Base-by-base conservation (phyloP, 306 rosid genomes). In the Vigna unguiculata region DNA sequence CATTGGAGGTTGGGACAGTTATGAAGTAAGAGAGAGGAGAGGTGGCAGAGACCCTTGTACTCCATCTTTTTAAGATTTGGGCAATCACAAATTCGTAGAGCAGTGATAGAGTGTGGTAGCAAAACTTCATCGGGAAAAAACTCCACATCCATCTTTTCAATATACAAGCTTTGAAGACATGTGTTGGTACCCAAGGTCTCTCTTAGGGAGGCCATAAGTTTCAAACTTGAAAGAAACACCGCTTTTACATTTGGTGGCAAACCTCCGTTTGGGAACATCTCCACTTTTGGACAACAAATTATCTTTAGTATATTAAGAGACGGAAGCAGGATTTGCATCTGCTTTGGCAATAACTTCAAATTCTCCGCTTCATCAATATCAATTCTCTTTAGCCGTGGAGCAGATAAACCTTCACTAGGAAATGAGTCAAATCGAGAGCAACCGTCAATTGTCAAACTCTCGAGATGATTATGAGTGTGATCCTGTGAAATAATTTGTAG, bases 361-460 rank as follows among this genome's bases (percentile, higher is more conserved):
- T 10, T 43, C 48, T 3, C 15, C 16, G 12, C 12, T 43, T 11
- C 4, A n/a, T n/a, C n/a, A n/a, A n/a, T n/a, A n/a, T n/a, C n/a
- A n/a, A n/a, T n/a, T n/a, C n/a, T n/a, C n/a, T n/a, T n/a, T 11
- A 43, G 4, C 0, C 0, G 0, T 1, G 51, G 7, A 14, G 51
- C 51, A 46, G 6, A 46, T 46, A 46, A 46, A 14, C 51, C 51
- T 14, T 46, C 17, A 14, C 7, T 1, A 2, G 17, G 53, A 16
- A 48, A 48, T 15, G 20, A 15, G 0, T 48, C 20, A 5, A 48
- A 48, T 15, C 16, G 19, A 48, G 9, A 20, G 0, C 20, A 48
- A 0, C 0, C 0, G 0, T 0, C 0, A 5, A 48, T 6, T 4
- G 1, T 0, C 0, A 16, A 3, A 1, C 9, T 2, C 24, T 52